Percentiles rank a stretch among this genome's conserved stretches.
Evolutionary conservation across 2,329 filamentous ascomycete genomes (phyloP).

Genomic region (Colletotrichum sp.): DNA sequence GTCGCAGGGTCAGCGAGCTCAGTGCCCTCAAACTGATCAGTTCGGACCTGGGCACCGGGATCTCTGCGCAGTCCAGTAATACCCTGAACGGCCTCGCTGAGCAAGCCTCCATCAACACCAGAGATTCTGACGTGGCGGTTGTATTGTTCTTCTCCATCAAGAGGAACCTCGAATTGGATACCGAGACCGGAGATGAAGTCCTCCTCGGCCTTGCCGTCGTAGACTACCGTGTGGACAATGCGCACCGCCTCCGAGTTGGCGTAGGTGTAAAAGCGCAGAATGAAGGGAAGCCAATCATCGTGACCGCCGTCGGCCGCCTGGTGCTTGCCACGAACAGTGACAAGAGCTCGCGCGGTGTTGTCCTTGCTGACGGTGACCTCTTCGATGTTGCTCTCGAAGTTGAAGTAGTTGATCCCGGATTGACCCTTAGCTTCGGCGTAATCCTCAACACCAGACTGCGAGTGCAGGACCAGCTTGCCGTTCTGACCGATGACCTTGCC

Average conservation of each 20-base stretch:
- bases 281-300: conserved; percentile 57
- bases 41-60: conserved; percentile 52
- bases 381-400: conserved; percentile 55
- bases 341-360: conserved; percentile 46
- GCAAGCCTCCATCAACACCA: conserved; percentile 57
- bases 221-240: conserved; percentile 61
- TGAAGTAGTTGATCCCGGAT: conserved; percentile 42
- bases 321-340: conserved; percentile 48
- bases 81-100: conserved; percentile 64
- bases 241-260: conserved; percentile 59
- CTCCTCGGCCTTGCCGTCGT: conserved; percentile 51
- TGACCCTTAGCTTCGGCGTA: conserved; percentile 41
- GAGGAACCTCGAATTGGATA: conserved; percentile 59
- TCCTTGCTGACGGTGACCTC: conserved; percentile 53
- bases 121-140: conserved; percentile 64
- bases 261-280: conserved; percentile 64
- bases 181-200: conserved; percentile 61
- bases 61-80: conserved; percentile 63
- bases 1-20: conserved; percentile 46
- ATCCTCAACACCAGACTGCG: conserved; percentile 50
- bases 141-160: conserved; percentile 56
- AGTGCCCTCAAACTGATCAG: conserved; percentile 54
- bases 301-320: conserved; percentile 36
- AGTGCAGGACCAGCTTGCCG: conserved; percentile 57
- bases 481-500: conserved; percentile 49